A percentile compares a stretch with the other conserved stretches of the same genome.
Conservation (phyloP, 148 eudicot genomes). For the Cornus suecica region DNA sequence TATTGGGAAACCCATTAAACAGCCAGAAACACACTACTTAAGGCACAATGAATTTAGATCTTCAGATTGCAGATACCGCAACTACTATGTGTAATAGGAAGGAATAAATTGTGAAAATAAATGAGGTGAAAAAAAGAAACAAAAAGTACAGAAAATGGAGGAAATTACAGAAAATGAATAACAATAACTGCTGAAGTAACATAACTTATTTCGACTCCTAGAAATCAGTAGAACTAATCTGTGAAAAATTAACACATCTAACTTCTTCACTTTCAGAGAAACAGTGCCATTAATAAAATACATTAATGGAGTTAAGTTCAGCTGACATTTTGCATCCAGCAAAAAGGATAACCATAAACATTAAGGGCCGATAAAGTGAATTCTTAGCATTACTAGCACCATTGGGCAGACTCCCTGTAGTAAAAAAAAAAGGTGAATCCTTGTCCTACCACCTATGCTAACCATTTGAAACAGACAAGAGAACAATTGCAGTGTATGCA, state of each 20-base stretch:
- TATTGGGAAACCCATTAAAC: not conserved
- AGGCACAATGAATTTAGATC: not conserved
- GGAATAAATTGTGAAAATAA: not conserved
- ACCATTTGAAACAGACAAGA: slow-evolving; percentile 18
- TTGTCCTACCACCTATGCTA: slow-evolving; percentile 22
- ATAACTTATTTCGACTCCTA: not conserved
- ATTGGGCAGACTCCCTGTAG: not conserved
- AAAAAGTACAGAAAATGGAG: too few relatives aligned
- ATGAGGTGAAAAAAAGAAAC: not conserved
- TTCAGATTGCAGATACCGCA: slow-evolving; percentile 1
- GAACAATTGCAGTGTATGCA: not conserved
- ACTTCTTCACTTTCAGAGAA: not conserved
- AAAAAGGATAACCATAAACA: not conserved
- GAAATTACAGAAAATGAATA: too few relatives aligned
- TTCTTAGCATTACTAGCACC: slow-evolving; percentile 6
- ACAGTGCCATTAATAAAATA: slow-evolving; percentile 8
- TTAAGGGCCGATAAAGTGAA: not conserved
- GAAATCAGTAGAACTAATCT: not conserved
- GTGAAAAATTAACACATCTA: not conserved
- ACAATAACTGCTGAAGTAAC: not conserved
- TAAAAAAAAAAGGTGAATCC: slow-evolving; percentile 13
- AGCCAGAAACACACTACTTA: not conserved
- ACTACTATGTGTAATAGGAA: not conserved
- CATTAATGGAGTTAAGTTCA: not conserved
- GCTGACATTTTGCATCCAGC: not conserved